Conservation (phyloP, 495 filamentous ascomycete species). For the Daldinia bambusicola region DNA sequence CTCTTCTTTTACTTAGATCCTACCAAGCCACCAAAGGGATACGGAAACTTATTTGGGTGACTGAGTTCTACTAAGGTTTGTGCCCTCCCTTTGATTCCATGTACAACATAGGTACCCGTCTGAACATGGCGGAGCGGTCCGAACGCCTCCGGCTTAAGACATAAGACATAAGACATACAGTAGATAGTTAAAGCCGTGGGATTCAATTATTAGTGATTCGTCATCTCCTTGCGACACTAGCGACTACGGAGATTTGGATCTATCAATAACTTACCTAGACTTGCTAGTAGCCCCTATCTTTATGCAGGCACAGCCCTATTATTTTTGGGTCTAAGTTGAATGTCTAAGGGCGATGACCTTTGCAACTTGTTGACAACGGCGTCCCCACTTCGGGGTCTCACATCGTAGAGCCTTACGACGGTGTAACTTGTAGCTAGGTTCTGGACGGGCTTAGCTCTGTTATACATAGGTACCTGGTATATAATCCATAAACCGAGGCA, state of each 20-base stretch:
- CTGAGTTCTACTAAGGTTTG: not conserved
- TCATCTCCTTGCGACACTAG: slow-evolving; percentile 9
- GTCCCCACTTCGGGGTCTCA: slow-evolving; percentile 6
- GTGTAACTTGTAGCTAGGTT: slow-evolving; percentile 15
- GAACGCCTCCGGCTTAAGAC: slow-evolving; percentile 21
- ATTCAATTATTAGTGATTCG: slow-evolving; percentile 23
- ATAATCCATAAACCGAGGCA: slow-evolving; percentile 5
- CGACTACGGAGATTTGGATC: slow-evolving; percentile 33
- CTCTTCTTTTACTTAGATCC: not conserved
- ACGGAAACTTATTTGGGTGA: not conserved
- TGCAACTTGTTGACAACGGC: slow-evolving; percentile 2
- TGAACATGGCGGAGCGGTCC: slow-evolving; percentile 9
- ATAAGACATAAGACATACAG: slow-evolving; percentile 38
- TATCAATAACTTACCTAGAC: slow-evolving; percentile 23
- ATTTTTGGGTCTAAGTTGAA: slow-evolving; percentile 2
- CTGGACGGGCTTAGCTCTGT: slow-evolving; percentile 9
- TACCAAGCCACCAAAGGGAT: too few relatives aligned
- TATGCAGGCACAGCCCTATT: slow-evolving; percentile 6
- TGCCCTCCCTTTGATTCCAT: slow-evolving; percentile 2
- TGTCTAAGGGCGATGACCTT: not conserved
- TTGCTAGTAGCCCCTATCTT: slow-evolving; percentile 18
- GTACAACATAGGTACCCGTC: not conserved
- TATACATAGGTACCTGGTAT: too few relatives aligned
- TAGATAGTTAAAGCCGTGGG: slow-evolving; percentile 25
- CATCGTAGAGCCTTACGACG: slow-evolving; percentile 15